phyloP scores from a whole-genome alignment of 768 basidiomycete species.

The Pleurotus giganteus region DNA sequence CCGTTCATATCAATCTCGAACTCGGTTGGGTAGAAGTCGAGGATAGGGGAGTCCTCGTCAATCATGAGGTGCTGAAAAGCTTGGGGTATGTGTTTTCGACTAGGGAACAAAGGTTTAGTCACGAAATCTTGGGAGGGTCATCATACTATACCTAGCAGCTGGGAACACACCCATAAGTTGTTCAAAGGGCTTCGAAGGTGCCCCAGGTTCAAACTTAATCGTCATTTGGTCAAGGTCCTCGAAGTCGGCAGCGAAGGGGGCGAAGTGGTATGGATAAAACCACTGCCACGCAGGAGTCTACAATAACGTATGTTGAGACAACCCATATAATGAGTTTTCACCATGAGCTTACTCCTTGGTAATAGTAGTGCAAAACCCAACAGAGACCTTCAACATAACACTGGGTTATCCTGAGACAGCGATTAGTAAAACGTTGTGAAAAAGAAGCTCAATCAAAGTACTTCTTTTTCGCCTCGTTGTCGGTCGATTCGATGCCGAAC shows the following conservation, averaged over 20 bases:
- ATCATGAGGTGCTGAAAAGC: slow-evolving; percentile 88
- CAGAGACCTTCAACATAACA: slow-evolving; percentile 91
- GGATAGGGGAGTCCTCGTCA: slow-evolving; percentile 83
- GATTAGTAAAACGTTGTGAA: slow-evolving; percentile 1
- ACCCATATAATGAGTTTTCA: no score
- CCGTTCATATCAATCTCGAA: slow-evolving; percentile 99
- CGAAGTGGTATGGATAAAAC: slow-evolving; percentile 99
- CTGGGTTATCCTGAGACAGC: slow-evolving; percentile 59
- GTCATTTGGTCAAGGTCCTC: slow-evolving; percentile 74
- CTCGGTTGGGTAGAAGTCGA: slow-evolving; percentile 90
- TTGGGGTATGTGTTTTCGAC: slow-evolving; percentile 84
- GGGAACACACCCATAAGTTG: slow-evolving; percentile 99
- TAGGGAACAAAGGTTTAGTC: slow-evolving; percentile 25
- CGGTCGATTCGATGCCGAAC: slow-evolving; percentile 74
- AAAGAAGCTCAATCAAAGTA: slow-evolving; percentile 34
- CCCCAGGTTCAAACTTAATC: slow-evolving; percentile 74
- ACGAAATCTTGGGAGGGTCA: slow-evolving; percentile 10
- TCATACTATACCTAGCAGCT: slow-evolving; percentile 66
- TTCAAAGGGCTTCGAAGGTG: slow-evolving; percentile 95
- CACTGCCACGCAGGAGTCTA: slow-evolving; percentile 96
- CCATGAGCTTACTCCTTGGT: slow-evolving; percentile 77
- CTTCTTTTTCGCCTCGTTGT: slow-evolving; percentile 71
- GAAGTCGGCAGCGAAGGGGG: slow-evolving; percentile 97
- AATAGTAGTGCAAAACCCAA: slow-evolving; percentile 98
- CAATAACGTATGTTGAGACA: slow-evolving; percentile 15